Evolutionary conservation across 2,329 filamentous ascomycete species (phyloP).

Genomic region (Trichoderma endophyticum): DNA sequence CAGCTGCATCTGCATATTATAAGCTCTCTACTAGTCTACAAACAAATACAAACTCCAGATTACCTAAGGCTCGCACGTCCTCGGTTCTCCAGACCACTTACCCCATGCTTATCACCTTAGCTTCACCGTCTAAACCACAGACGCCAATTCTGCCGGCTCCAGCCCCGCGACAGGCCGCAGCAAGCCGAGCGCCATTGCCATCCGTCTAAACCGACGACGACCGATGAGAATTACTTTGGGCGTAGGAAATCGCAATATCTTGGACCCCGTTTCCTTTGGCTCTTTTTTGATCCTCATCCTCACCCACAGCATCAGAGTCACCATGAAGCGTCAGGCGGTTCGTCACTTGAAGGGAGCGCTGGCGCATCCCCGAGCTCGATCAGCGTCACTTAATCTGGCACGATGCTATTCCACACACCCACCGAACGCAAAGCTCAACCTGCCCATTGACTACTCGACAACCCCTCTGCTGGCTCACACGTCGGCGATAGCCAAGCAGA

Average conservation of each 20-base stretch:
- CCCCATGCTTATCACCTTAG: not conserved
- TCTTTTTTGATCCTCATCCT: conserved; percentile 8
- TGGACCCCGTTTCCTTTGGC: conserved; percentile 17
- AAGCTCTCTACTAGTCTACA: not conserved
- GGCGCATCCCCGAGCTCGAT: conserved; percentile 22
- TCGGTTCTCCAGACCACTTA: not conserved
- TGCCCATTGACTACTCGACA: conserved; percentile 81
- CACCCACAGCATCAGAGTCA: not conserved
- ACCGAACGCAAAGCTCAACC: conserved; percentile 68
- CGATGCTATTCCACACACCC: conserved; percentile 54
- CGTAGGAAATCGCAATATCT: conserved; percentile 11
- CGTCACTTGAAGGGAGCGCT: conserved; percentile 32
- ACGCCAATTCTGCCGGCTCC: conserved; percentile 9
- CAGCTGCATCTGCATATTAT: not conserved
- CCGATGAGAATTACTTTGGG: conserved; percentile 12
- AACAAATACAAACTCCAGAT: not conserved
- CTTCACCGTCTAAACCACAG: conserved; percentile 6
- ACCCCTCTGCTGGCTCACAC: conserved; percentile 80
- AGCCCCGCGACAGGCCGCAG: conserved; percentile 35
- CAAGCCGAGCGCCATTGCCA: conserved; percentile 36
- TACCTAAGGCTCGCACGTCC: not conserved
- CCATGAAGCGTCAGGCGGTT: conserved; percentile 35
- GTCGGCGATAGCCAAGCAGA: conserved; percentile 66
- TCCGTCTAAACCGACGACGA: conserved; percentile 23
- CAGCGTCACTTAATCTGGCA: conserved; percentile 23